Evolutionary conservation across 2,329 filamentous ascomycete genomes (phyloP).

Genomic region (Lasiodiplodia sp.): DNA sequence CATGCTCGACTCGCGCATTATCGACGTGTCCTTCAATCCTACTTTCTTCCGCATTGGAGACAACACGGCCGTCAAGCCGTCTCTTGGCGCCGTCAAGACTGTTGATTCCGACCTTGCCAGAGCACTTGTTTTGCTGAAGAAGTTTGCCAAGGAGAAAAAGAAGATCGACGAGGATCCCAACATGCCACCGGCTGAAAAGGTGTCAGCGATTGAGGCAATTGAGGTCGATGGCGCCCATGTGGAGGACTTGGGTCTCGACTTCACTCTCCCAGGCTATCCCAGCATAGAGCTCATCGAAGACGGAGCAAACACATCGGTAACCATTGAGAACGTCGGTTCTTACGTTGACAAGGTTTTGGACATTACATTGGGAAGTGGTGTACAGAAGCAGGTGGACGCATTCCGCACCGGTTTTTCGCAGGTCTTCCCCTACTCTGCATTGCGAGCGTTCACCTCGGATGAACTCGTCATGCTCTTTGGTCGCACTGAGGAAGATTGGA

Average conservation of each 20-base stretch:
- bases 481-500: constrained; percentile 93
- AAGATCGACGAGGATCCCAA: constrained; percentile 75
- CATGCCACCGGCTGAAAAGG: constrained; percentile 74
- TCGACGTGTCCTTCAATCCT: constrained; percentile 96
- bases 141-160: constrained; percentile 83
- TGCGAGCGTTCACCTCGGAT: constrained; percentile 92
- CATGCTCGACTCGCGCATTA: constrained; percentile 98
- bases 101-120: constrained; percentile 87
- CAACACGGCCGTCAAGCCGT: constrained; percentile 74
- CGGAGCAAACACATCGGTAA: constrained; percentile 78
- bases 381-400: constrained; percentile 86
- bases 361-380: constrained; percentile 87
- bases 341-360: constrained; percentile 93
- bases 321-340: constrained; percentile 86
- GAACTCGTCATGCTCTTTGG: constrained; percentile 96
- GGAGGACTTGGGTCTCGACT: constrained; percentile 90
- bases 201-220: constrained; percentile 72
- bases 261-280: constrained; percentile 91
- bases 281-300: constrained; percentile 80
- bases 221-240: constrained; percentile 77
- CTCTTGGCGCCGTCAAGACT: constrained; percentile 85
- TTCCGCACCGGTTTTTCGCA: constrained; percentile 92
- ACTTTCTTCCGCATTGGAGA: constrained; percentile 97
- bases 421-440: constrained; percentile 92
- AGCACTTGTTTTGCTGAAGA: constrained; percentile 86